Percentiles rank a stretch among this genome's conserved stretches.
Evolutionary conservation across 306 rosid species (phyloP).

Genomic region (Sindora glabra): DNA sequence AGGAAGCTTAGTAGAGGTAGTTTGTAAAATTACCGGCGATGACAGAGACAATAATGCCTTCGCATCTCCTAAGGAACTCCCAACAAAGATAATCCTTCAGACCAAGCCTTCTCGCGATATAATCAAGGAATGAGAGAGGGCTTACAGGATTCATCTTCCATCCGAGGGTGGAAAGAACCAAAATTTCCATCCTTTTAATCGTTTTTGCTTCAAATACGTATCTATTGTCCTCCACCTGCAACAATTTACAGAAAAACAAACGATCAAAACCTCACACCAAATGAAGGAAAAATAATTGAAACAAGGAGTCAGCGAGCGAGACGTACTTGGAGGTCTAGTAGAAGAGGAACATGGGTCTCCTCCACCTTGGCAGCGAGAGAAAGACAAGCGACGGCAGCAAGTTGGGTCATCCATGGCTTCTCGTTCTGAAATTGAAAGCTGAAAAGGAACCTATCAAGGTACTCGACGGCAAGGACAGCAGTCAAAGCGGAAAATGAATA

Average conservation of each 20-base stretch:
- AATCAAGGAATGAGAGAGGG: constrained; percentile 75
- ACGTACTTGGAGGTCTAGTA: constrained; percentile 72
- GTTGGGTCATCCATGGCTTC: constrained; percentile 92
- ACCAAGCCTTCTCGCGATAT: constrained; percentile 54
- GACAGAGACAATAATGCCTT: constrained; percentile 40
- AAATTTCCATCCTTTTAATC: constrained; percentile 74
- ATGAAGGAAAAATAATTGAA: not conserved
- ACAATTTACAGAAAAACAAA: not conserved
- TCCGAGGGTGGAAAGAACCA: constrained; percentile 76
- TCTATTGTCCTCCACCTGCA: constrained; percentile 60
- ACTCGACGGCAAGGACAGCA: constrained; percentile 65
- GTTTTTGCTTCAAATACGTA: constrained; percentile 69
- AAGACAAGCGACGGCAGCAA: constrained; percentile 69
- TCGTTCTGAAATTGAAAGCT: constrained; percentile 35
- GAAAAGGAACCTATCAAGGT: constrained; percentile 61
- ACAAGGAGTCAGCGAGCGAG: too few species aligned
- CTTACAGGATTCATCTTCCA: constrained; percentile 93
- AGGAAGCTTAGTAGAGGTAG: too few species aligned
- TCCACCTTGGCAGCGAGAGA: constrained; percentile 90
- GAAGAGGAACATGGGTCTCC: constrained; percentile 78
- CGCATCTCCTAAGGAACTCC: constrained; percentile 59
- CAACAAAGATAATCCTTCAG: constrained; percentile 51
- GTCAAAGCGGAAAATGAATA: constrained; percentile 74
- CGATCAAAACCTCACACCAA: not conserved
- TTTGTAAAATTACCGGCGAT: constrained; percentile 36